These are phyloP conservation scores for Akanthomyces dipterigenus DNA, from an alignment of 2,329 filamentous ascomycete species.

Conservation along the genomic window DNA sequence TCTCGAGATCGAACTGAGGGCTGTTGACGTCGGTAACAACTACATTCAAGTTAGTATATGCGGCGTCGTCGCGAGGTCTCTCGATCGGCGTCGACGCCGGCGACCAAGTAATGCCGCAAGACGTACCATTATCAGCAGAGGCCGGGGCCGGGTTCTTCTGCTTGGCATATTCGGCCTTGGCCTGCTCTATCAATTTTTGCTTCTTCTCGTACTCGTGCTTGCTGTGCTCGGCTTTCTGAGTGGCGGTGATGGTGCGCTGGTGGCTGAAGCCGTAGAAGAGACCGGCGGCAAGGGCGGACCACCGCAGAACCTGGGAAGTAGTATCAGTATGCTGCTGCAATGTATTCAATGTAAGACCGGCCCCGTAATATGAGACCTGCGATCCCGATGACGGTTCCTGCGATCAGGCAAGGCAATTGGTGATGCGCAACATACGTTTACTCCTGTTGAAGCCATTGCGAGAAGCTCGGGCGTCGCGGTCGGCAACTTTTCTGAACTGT, in stretches of 20 bases:
- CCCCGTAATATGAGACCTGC: neutral
- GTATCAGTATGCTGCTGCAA: conserved; percentile 21
- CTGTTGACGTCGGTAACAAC: conserved; percentile 60
- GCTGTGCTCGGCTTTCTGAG: conserved; percentile 62
- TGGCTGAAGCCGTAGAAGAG: conserved; percentile 95
- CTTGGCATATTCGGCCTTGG: conserved; percentile 85
- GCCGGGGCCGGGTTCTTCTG: conserved; percentile 50
- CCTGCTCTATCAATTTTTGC: conserved; percentile 83
- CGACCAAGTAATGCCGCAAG: conserved; percentile 14
- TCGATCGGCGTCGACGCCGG: neutral
- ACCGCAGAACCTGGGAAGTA: conserved; percentile 77
- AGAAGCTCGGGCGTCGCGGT: conserved; percentile 35
- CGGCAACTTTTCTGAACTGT: conserved; percentile 24
- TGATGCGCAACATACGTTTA: conserved; percentile 50
- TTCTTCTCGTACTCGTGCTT: conserved; percentile 87
- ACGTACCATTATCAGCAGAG: conserved; percentile 27
- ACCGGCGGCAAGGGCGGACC: conserved; percentile 85
- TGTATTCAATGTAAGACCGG: neutral
- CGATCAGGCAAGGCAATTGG: neutral
- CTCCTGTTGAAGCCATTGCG: conserved; percentile 61
- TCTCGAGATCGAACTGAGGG: conserved; percentile 90
- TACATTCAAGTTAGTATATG: conserved; percentile 20
- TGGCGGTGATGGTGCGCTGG: conserved; percentile 71
- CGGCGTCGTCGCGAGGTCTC: neutral
- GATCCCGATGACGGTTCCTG: neutral